Base-by-base conservation (phyloP, 1,284 basidiomycete species). In the Phellopilus nigrolimitatus region DNA sequence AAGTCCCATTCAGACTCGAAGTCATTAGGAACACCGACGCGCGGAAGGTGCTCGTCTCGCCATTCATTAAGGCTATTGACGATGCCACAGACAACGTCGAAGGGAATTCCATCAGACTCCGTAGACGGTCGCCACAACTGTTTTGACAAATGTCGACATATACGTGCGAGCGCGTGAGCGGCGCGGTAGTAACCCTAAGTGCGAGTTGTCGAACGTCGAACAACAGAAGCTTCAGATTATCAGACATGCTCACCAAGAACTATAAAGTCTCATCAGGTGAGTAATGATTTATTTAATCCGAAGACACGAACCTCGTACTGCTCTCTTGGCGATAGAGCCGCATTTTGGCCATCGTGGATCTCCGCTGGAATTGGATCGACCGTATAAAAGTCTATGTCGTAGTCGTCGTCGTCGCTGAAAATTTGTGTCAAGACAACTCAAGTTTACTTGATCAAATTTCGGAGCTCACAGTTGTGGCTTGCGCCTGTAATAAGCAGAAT, bases 1-100 rank as follows among this genome's bases (percentile, higher is more conserved):
- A 95, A 97, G 62, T 93, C 90, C 92, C 93, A 95, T 54, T 85
- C 79, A 2, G 80, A 78, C 46, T 87, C 84, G 67, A 91, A 89
- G 61, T 87, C 84, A 50, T 78, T 80, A 2, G 92, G 92, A 22
- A 95, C 88, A 13, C 92, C 91, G 17, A 95, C 88, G 47, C 78
- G 75, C 30, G 76, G 74, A 17, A 95, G 77, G 62, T 87, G 86
- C 33, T 82, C 71, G 22, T 84, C 82, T 48, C 86, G 76, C 92
- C 92, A 97, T 42, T 80, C 73, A 48, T 74, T 71, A 24, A 91
- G 75, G n/a, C 76, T 69, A 15, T 71, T 68, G 17, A 83, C 78
- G 59, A 91, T 78, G 3, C 68, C 70, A 47, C 72, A 68, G 3
- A 93, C 68, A 13, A 74, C 71, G 0, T 84, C 78, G 39, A 85